Base-by-base conservation (phyloP, 202 grass and related monocot species). In the Alloteropsis angusta region DNA sequence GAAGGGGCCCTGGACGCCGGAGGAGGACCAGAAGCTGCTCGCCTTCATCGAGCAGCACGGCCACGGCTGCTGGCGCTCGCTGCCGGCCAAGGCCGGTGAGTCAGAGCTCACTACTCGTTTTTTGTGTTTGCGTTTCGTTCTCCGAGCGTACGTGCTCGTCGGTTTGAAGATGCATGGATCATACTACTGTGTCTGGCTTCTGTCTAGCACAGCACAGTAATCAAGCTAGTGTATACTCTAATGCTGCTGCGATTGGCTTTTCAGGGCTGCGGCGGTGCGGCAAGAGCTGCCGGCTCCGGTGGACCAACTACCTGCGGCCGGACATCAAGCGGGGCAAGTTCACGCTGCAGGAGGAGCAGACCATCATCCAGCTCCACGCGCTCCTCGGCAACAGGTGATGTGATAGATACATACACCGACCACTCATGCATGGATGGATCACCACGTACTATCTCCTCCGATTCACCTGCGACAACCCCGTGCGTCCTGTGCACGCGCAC, bases 11-110 rank as follows among this genome's bases (percentile, higher is more conserved):
- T 97, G 93, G 93, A 89, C 90, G 21, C 22, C 86, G 28, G 90
- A 93, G 78, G 93, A 97, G 78, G 93, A 97, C 82, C 80, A 94
- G 87, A 97, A 90, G 82, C 91, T 97, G 49, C 60, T 92, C 25
- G 82, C 83, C 57, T 93, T 85, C 82, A 92, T 97, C 37, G 86
- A 92, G 12, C 85, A 90, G 69, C 83, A 94, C 42, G 94, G 89
- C 7, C 89, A 94, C 54, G 91, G 94, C 22, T 94, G 86, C 81
- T 97, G 94, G 94, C 87, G 94, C 65, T 91, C 89, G 76, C 86
- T 88, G 62, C 74, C 89, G 18, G 39, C 85, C 82, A 85, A 91
- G 80, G 85, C 89, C 32, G 69, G 89, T 87, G 32, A 86, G 84
- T 13, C 8, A 21, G 7, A 25, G 21, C 53, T 1, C 6, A 25